Evolutionary conservation across 805 yeast species (phyloP).

Genomic region (Candida namnaoensis): DNA sequence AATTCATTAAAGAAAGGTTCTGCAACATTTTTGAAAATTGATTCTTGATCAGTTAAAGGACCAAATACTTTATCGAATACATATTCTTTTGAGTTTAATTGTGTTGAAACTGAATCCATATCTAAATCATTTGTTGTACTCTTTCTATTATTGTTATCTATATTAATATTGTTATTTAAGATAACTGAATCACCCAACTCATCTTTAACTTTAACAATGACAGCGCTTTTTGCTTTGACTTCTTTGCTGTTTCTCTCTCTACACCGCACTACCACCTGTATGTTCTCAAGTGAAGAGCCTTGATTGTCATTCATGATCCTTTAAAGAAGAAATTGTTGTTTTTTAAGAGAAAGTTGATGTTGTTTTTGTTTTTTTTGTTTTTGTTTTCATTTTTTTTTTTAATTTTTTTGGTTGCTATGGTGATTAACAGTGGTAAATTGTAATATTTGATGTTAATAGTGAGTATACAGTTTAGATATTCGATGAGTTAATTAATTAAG

Average conservation of each 20-base stretch:
- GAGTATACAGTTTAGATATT: too few relatives aligned
- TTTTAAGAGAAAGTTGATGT: too few relatives aligned
- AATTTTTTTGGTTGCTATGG: too few relatives aligned
- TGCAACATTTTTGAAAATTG: conserved; percentile 61
- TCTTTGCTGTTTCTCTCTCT: conserved; percentile 55
- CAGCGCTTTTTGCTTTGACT: conserved; percentile 46
- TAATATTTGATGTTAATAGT: too few relatives aligned
- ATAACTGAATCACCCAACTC: conserved; percentile 38
- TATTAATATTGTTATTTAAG: conserved; percentile 25
- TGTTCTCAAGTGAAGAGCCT: conserved; percentile 24
- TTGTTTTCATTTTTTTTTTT: too few relatives aligned
- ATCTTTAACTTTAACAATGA: conserved; percentile 46
- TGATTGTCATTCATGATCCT: too few relatives aligned
- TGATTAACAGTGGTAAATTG: too few relatives aligned
- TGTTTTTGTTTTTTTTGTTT: too few relatives aligned
- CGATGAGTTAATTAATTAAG: too few relatives aligned
- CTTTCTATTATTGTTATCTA: too few relatives aligned
- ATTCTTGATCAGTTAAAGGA: conserved; percentile 65
- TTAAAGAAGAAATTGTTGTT: too few relatives aligned
- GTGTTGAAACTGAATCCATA: conserved; percentile 20
- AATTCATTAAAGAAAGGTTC: conserved; percentile 57
- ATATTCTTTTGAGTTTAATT: conserved; percentile 45
- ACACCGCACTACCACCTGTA: conserved; percentile 57
- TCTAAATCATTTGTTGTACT: conserved; percentile 23
- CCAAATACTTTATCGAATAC: conserved; percentile 78